phyloP scores from a whole-genome alignment of 2,329 filamentous ascomycete species.

The Beauveria scarabaeidicola region DNA sequence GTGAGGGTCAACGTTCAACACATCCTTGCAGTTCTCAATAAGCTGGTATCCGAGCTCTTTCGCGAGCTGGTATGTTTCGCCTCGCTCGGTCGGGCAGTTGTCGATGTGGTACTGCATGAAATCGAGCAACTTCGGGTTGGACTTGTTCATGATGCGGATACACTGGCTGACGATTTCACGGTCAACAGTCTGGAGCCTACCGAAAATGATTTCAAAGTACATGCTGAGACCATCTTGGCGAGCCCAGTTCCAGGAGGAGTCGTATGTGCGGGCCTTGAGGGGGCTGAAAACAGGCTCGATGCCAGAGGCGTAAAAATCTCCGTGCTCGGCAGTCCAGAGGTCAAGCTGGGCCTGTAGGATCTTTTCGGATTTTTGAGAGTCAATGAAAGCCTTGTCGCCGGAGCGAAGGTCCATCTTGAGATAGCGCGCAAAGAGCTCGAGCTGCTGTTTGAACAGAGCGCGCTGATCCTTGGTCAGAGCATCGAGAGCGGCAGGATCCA shows the following conservation, averaged over 20 bases:
- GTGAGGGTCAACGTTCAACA: conserved; percentile 71
- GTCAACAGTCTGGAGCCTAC: conserved; percentile 83
- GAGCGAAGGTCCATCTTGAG: conserved; percentile 93
- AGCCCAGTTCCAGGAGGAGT: conserved; percentile 99
- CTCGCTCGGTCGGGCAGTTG: conserved; percentile 91
- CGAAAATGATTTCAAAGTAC: conserved; percentile 99
- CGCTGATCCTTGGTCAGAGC: conserved; percentile 95
- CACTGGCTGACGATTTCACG: conserved; percentile 98
- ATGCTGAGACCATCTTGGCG: conserved; percentile 94
- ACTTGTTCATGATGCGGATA: conserved; percentile 98
- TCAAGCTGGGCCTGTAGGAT: conserved; percentile 89
- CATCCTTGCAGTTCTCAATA: conserved; percentile 95
- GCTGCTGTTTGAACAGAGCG: conserved; percentile 94
- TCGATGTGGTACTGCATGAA: conserved; percentile 99
- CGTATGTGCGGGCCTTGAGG: conserved; percentile 91
- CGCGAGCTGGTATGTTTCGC: conserved; percentile 95
- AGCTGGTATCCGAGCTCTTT: conserved; percentile 89
- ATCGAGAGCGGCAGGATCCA: conserved; percentile 96
- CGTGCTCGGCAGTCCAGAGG: conserved; percentile 90
- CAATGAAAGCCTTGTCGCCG: conserved; percentile 89
- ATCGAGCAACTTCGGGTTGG: conserved; percentile 88
- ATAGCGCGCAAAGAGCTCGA: conserved; percentile 90
- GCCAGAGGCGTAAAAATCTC: conserved; percentile 89
- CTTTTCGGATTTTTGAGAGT: conserved; percentile 75
- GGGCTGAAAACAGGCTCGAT: conserved; percentile 91